phyloP scores from a whole-genome alignment of 2,329 filamentous ascomycete genomes.

The Hymenoscyphus occultus region DNA sequence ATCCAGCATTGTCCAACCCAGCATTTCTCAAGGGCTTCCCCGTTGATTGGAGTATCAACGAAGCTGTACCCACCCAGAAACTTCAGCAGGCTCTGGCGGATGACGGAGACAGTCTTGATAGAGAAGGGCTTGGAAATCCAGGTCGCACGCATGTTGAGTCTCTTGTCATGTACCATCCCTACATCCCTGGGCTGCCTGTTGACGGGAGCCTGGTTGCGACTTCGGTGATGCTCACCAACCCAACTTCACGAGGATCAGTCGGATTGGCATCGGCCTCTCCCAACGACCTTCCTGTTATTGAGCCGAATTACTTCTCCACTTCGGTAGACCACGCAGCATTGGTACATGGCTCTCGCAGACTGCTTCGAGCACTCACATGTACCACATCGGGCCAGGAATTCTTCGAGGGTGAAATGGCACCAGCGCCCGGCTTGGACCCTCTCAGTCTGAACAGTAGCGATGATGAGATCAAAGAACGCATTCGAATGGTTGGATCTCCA shows the following conservation, averaged over 20 bases:
- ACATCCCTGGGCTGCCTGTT: slow-evolving; percentile 7
- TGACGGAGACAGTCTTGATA: slow-evolving; percentile 4
- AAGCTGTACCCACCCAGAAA: slow-evolving; percentile 1
- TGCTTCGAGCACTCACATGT: not conserved
- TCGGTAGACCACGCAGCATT: slow-evolving; percentile 12
- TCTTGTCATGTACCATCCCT: slow-evolving; percentile 3
- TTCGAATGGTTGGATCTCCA: slow-evolving; percentile 25
- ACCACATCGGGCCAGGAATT: slow-evolving; percentile 16
- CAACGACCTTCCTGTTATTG: slow-evolving; percentile 58
- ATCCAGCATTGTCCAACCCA: slow-evolving; percentile 37
- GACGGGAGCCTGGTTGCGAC: slow-evolving; percentile 15
- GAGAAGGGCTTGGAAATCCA: not conserved
- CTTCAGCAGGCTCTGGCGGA: slow-evolving; percentile 12
- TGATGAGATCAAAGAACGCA: slow-evolving; percentile 45
- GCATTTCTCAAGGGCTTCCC: slow-evolving; percentile 11
- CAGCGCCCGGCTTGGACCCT: slow-evolving; percentile 23
- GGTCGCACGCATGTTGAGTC: not conserved
- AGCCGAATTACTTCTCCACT: slow-evolving; percentile 54
- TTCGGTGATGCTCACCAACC: slow-evolving; percentile 7
- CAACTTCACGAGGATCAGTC: slow-evolving; percentile 49
- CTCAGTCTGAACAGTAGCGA: slow-evolving; percentile 44
- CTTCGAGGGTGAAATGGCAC: slow-evolving; percentile 10
- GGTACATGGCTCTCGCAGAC: not conserved
- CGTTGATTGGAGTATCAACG: slow-evolving; percentile 13
- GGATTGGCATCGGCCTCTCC: slow-evolving; percentile 58